Evolutionary conservation across 75 land plant genomes (phyloP), one percentile per base, ranked within the genome.

Genomic region (Pinus albicaulis): DNA sequence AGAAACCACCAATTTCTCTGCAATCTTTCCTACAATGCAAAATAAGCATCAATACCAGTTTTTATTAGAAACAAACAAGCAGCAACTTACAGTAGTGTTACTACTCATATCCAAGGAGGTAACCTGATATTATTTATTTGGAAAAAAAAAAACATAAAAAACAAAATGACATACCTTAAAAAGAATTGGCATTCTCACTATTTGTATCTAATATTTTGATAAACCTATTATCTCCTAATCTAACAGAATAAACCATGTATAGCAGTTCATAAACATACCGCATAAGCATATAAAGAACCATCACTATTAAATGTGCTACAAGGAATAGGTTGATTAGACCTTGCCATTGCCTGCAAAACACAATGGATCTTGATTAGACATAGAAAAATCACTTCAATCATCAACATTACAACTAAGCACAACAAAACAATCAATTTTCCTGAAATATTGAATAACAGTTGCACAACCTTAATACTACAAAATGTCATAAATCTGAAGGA

Each of bases 211-310:
- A 22, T 19, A 38, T 38, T 38, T 20, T 68, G 52, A 68, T 19
- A 7, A 68, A 36, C 22, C 10, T 68, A 36, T 68, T 68, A 68
- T 68, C 41, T 20, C 64, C 74, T 73, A 53, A 17, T 0, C 13
- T 15, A 23, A 24, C 20, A 53, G 55, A 53, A 55, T 24, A 73
- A 52, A 53, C 14, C 58, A 55, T 17, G 19, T 22, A 7, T 52
- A 15, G 58, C 55, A n/a, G 12, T 73, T 31, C 60, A 55, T 17
- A 68, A 3, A 73, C 91, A 20, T 79, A 95, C 98, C 77, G 90
- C 91, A 86, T 96, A 96, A 38, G 99, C 99, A 82, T 79, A 96
- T 64, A 96, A 85, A 55, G 99, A 90, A n/a, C 99, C 99, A 83
- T 96, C 98, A 74, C 78, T 77, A 77, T 96, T 96, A 84, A 96